Evolutionary conservation across 106 monocot genomes (phyloP), one percentile per base, ranked within the genome.

Genomic region (Dioscorea alata): DNA sequence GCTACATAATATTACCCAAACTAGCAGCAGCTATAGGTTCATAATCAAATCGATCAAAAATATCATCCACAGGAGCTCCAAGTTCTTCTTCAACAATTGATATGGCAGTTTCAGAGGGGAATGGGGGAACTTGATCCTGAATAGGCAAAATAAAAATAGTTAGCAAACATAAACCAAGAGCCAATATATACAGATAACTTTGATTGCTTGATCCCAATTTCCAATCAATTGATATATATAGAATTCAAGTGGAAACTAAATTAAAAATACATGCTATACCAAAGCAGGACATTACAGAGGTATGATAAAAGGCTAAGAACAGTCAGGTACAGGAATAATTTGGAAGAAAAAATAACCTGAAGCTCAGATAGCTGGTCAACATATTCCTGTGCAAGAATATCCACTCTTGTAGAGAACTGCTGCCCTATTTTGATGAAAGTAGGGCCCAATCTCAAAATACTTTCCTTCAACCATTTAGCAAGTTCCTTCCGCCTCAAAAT

Each of bases 1-100:
- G 19, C 8, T 13, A 18, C 19, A 19, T 19, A 54, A 64, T 14
- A 66, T 72, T 90, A 99, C 99, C 99, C 64, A 99, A 90, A 76
- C 99, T 99, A 50, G 99, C 99, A 76, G 99, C 97, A 80, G 97
- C 97, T 56, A 99, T 99, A 42, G 97, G 97, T 69, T 99, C 97
- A 80, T 79, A 90, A 67, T 99, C 97, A 69, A 99, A 99, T 61
- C 80, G 73, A 48, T 90, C 97, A 88, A 99, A 99, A 68, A 93
- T 73, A 59, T 90, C 60, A 72, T 83, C 74, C 58, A 90, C 59
- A 25, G 87, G 71, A 19, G 72, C 78, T 56, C 92, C 90, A 49
- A 99, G 92, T 76, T 99, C 97, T 83, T 99, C 92, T 85, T 99
- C 90, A 68, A 99, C 73, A 61, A 99, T 93, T 82, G 92, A 87